These are phyloP conservation scores for Nosema muscidifuracis DNA, from an alignment of 371 early-diverging fungal genomes.

Conservation along the genomic window DNA sequence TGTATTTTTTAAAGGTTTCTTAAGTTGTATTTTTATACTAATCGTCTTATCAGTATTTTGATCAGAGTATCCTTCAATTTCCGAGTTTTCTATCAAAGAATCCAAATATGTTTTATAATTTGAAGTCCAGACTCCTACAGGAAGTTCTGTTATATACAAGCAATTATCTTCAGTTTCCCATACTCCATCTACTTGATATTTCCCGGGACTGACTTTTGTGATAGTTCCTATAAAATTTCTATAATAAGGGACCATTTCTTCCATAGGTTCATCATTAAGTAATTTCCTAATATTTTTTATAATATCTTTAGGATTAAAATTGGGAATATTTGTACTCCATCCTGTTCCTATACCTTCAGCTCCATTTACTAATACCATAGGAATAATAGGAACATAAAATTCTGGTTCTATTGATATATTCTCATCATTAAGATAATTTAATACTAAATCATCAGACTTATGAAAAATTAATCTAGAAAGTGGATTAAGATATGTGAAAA, in stretches of 20 bases:
- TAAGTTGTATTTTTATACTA: conserved; percentile 72
- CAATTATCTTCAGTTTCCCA: conserved; percentile 68
- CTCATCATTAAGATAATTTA: conserved; percentile 84
- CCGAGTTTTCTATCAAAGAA: conserved; percentile 66
- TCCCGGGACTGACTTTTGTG: conserved; percentile 64
- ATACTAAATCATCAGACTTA: conserved; percentile 75
- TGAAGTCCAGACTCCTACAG: conserved; percentile 86
- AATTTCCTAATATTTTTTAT: conserved; percentile 75
- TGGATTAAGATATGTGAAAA: conserved; percentile 73
- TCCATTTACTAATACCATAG: conserved; percentile 92
- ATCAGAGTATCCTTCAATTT: conserved; percentile 66
- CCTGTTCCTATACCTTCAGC: conserved; percentile 97
- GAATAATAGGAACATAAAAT: conserved; percentile 91
- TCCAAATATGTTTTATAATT: conserved; percentile 81
- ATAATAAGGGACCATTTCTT: conserved; percentile 86
- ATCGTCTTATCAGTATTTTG: conserved; percentile 67
- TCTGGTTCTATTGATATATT: conserved; percentile 85
- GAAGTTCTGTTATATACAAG: conserved; percentile 82
- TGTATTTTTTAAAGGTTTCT: conserved; percentile 69
- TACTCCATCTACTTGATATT: conserved; percentile 70
- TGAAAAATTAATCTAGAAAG: conserved; percentile 78
- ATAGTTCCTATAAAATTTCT: conserved; percentile 72
- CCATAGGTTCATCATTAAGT: conserved; percentile 70
- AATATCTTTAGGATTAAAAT: conserved; percentile 83
- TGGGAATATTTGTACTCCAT: conserved; percentile 68